phyloP scores from a whole-genome alignment of 495 filamentous ascomycete genomes.

The Xylaria longipes region DNA sequence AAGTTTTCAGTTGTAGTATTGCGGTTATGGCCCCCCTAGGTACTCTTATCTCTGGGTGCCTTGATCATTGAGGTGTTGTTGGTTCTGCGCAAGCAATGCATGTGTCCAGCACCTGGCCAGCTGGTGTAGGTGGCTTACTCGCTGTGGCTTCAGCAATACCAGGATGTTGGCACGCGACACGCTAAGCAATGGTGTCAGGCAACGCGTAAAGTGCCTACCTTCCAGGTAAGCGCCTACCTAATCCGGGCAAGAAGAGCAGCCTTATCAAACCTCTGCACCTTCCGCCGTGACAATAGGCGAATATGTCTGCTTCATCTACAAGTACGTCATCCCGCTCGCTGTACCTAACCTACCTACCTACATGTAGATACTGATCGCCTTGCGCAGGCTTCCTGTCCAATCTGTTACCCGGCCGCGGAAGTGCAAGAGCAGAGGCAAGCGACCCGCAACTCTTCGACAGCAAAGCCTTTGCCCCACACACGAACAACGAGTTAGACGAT shows the following conservation, averaged over 20 bases:
- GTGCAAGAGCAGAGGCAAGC: neutral
- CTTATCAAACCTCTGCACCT: slow-evolving; percentile 4
- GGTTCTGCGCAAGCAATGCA: neutral
- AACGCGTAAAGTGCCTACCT: slow-evolving; percentile 7
- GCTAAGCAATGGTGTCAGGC: neutral
- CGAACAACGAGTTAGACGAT: neutral
- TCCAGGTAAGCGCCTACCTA: neutral
- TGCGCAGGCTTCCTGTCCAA: neutral
- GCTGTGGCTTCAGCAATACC: slow-evolving; percentile 6
- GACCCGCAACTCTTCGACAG: neutral
- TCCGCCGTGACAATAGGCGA: neutral
- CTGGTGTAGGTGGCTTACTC: neutral
- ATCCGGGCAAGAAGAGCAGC: neutral
- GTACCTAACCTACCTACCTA: neutral
- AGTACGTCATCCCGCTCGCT: neutral
- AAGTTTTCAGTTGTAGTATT: neutral
- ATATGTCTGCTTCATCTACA: slow-evolving; percentile 10
- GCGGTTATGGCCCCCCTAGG: neutral
- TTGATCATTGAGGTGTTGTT: neutral
- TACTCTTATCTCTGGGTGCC: neutral
- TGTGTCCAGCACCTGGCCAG: neutral
- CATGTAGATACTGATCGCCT: neutral
- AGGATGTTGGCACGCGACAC: neutral
- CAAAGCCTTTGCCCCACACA: neutral
- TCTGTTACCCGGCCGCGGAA: neutral